These are phyloP conservation scores for Talaromyces ruber DNA, from an alignment of 495 filamentous ascomycete species.

Conservation along the genomic window DNA sequence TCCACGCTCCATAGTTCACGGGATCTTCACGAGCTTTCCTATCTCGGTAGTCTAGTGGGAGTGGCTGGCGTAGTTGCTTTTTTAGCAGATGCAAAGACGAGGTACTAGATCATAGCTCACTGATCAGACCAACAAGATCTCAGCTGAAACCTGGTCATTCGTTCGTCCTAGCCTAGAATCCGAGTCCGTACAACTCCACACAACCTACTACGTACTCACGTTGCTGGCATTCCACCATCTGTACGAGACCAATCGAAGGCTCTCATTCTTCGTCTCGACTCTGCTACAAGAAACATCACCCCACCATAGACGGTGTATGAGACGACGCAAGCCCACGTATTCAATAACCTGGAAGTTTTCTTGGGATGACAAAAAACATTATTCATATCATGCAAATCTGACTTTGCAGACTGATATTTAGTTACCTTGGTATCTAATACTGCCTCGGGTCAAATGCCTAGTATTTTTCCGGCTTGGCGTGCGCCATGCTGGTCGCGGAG, in stretches of 20 bases:
- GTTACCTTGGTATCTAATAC: background rate
- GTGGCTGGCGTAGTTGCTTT: background rate
- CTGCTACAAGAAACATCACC: background rate
- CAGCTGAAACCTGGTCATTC: background rate
- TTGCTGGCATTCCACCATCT: background rate
- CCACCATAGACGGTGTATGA: background rate
- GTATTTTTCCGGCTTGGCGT: background rate
- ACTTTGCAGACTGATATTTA: background rate
- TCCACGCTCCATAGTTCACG: background rate
- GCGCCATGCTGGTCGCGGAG: background rate
- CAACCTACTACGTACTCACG: background rate
- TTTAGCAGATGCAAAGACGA: background rate
- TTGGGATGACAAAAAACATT: background rate
- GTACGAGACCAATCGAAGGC: background rate
- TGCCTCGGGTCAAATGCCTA: background rate
- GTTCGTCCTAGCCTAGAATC: background rate
- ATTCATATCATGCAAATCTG: background rate
- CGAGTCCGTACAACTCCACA: background rate
- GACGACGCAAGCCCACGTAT: background rate
- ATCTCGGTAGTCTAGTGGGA: background rate
- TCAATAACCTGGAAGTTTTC: too few relatives aligned
- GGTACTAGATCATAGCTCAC: too few relatives aligned
- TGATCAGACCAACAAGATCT: background rate
- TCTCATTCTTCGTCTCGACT: background rate
- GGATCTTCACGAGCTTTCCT: background rate